Evolutionary conservation across 2,329 filamentous ascomycete genomes (phyloP).

Genomic region (Aspergillus transmontanensis): DNA sequence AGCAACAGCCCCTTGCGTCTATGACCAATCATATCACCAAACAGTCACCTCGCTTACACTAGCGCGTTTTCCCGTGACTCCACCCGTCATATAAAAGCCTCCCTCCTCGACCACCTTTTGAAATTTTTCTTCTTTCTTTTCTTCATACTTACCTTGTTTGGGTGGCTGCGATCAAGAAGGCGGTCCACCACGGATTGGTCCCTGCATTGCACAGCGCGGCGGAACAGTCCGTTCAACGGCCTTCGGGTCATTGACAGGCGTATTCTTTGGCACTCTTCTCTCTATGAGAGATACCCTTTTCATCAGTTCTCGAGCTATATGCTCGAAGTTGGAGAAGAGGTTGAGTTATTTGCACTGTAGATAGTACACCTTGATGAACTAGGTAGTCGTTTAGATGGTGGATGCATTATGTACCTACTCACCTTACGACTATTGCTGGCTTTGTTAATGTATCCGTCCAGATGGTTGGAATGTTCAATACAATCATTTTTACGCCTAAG

Average conservation of each 20-base stretch:
- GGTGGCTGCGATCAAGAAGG: conserved; percentile 51
- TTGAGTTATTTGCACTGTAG: not conserved
- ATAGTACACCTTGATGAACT: too few relatives aligned
- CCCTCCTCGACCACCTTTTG: conserved; percentile 29
- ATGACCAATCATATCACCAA: conserved; percentile 8
- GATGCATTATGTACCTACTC: too few relatives aligned
- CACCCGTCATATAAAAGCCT: conserved; percentile 21
- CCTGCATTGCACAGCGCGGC: conserved; percentile 63
- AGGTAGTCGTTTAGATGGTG: too few relatives aligned
- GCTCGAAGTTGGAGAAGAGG: conserved; percentile 40
- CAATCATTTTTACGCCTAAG: too few relatives aligned
- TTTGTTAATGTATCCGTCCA: too few relatives aligned
- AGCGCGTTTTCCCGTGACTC: conserved; percentile 11
- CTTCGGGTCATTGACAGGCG: conserved; percentile 52
- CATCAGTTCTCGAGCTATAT: conserved; percentile 34
- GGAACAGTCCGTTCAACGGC: conserved; percentile 52
- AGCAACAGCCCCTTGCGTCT: not conserved
- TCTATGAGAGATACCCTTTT: conserved; percentile 26
- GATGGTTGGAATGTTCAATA: too few relatives aligned
- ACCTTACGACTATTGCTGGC: too few relatives aligned
- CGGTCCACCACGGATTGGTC: conserved; percentile 49
- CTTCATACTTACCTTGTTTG: conserved; percentile 57
- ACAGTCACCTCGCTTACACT: conserved; percentile 21
- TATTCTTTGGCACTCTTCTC: conserved; percentile 50
- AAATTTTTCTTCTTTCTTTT: conserved; percentile 44